A percentile compares a stretch with the other conserved stretches of the same genome.
Conservation (phyloP, 805 yeast genomes). For the Schwanniomyces occidentalis region DNA sequence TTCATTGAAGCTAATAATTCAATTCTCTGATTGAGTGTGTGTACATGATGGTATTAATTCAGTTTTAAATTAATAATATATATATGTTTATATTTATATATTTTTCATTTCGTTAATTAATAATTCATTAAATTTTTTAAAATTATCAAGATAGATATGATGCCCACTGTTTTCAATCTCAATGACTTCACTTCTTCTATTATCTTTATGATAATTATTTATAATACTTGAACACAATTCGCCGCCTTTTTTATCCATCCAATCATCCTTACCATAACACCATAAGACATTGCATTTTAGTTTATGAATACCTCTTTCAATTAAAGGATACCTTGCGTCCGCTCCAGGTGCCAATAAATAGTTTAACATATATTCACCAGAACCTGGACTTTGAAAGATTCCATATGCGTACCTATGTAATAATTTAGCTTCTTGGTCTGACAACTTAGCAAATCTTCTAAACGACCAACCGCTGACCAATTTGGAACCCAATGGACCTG, state of each 20-base stretch:
- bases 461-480: constrained; percentile 88
- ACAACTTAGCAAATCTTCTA: constrained; percentile 69
- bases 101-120: constrained; percentile 52
- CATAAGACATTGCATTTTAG: constrained; percentile 67
- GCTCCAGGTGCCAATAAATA: constrained; percentile 90
- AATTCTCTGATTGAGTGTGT: constrained; percentile 24
- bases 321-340: constrained; percentile 74
- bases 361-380: constrained; percentile 90
- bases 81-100: constrained; percentile 1
- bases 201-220: constrained; percentile 15
- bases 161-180: constrained; percentile 66
- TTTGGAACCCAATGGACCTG: constrained; percentile 83
- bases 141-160: constrained; percentile 75
- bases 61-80: not conserved
- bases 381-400: constrained; percentile 83
- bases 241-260: constrained; percentile 61
- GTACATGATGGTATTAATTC: constrained; percentile 17
- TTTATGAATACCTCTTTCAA: constrained; percentile 47
- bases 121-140: constrained; percentile 50
- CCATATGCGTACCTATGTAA: constrained; percentile 81
- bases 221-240: constrained; percentile 36
- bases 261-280: constrained; percentile 80
- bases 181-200: constrained; percentile 26
- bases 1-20: constrained; percentile 27
- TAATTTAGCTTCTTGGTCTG: constrained; percentile 43